These are phyloP conservation scores for Vaccinium myrtillus DNA, from an alignment of 148 eudicot species.

Conservation along the genomic window DNA sequence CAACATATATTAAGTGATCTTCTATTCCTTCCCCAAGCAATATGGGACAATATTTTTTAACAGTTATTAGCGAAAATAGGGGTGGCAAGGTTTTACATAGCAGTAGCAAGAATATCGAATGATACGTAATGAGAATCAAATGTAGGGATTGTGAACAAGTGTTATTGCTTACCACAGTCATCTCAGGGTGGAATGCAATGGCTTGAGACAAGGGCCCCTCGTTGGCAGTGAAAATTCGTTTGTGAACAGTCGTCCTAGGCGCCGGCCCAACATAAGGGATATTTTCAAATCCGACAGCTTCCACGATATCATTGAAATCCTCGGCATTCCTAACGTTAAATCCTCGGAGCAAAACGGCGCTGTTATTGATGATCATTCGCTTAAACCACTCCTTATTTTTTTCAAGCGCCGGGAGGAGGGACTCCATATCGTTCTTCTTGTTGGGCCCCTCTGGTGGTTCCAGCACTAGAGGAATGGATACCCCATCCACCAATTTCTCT, in stretches of 20 bases:
- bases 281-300: conserved; percentile 41
- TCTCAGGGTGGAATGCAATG: neutral
- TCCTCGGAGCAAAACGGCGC: conserved; percentile 48
- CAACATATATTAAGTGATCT: too few species aligned
- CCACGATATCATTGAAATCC: conserved; percentile 44
- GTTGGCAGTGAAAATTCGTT: neutral
- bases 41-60: too few species aligned
- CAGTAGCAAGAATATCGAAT: too few species aligned
- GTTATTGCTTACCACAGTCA: neutral
- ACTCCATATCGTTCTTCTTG: conserved; percentile 13
- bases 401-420: conserved; percentile 30
- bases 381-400: conserved; percentile 50
- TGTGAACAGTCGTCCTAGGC: conserved; percentile 29
- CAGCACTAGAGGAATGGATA: conserved; percentile 44
- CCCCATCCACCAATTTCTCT: conserved; percentile 43
- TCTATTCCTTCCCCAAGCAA: too few species aligned
- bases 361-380: conserved; percentile 35
- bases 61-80: too few species aligned
- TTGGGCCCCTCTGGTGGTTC: conserved; percentile 22
- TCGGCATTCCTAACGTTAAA: conserved; percentile 36
- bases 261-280: conserved; percentile 50
- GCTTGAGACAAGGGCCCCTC: neutral
- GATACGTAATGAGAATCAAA: too few species aligned
- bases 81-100: too few species aligned
- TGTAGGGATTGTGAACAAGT: too few species aligned